Base-by-base conservation (phyloP, 1,284 basidiomycete species). In the Singerocomus rubriflavus region DNA sequence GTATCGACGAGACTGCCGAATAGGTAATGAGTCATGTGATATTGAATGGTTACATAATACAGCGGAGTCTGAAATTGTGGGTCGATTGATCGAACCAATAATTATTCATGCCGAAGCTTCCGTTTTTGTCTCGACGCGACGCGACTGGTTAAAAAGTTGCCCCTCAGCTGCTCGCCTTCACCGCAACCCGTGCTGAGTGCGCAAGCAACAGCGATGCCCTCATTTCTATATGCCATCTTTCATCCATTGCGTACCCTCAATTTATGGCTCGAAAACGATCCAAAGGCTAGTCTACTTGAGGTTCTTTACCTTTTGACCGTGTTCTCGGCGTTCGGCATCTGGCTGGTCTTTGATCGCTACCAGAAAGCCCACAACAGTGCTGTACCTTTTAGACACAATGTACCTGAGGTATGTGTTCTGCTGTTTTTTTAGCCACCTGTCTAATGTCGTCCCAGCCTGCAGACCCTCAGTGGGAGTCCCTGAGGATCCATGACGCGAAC, bases 251-350 rank as follows among this genome's bases (percentile, higher is more conserved):
- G 73, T 45, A 73, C 75, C 16, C 70, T 76, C 50, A 77, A 72
- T 55, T 58, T 79, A 33, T 74, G 73, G 59, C 66, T 72, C 34
- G 72, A 73, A 51, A 70, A 72, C 26, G 76, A 80, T 50, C 69
- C 66, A 34, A 73, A 72, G 33, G 75, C 73, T 37, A 70, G 72
- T 42, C 71, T 77, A n/a, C 68, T 80, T 43, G 80, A 81, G 61
- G 70, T 81, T 38, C 53, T 82, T 44, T 82, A 80, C 64, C 72
- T 76, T 35, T 70, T 89, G 29, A 76, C 81, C 2, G 62, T 80
- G 32, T 88, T 84, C 72, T 80, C 87, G 56, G 84, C 78, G 37
- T 73, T 85, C 49, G 88, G 88, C 31, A 87, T 91, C 53, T 90
- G 81, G 75, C 73, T 89, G 21, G 87, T 91, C 44, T 77, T 83